These are phyloP conservation scores for Kernera saxatilis DNA, from an alignment of 345 rosid species.

Conservation along the genomic window DNA sequence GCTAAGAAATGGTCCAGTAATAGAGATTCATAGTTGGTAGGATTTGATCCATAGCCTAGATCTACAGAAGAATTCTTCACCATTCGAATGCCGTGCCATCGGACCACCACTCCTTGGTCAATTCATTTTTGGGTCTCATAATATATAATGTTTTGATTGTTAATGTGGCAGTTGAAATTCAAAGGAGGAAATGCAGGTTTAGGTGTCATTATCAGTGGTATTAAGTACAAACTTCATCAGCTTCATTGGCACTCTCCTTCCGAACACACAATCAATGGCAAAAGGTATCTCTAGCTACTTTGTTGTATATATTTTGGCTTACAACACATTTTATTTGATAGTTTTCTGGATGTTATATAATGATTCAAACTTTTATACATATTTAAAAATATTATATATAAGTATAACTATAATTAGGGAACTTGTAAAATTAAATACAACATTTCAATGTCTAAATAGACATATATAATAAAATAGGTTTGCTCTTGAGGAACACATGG, in stretches of 20 bases:
- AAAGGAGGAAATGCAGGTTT: conserved; percentile 45
- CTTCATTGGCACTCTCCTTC: conserved; percentile 83
- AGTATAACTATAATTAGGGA: too few relatives aligned
- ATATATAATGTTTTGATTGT: neutral
- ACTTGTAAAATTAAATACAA: too few relatives aligned
- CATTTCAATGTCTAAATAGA: too few relatives aligned
- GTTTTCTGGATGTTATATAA: neutral
- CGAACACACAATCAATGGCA: conserved; percentile 62
- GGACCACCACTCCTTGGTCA: neutral
- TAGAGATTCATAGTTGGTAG: neutral
- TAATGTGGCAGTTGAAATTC: conserved; percentile 34
- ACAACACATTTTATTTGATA: neutral
- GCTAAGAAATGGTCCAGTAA: neutral
- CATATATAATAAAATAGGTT: conserved; percentile 33
- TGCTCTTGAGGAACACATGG: conserved; percentile 67
- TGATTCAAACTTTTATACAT: too few relatives aligned
- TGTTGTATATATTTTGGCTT: too few relatives aligned
- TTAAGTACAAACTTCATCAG: conserved; percentile 43
- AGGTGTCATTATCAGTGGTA: conserved; percentile 33
- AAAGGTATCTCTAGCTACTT: conserved; percentile 38
- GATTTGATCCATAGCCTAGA: neutral
- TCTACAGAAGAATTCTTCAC: neutral
- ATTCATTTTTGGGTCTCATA: neutral
- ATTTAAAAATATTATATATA: too few relatives aligned
- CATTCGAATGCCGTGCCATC: neutral